A percentile compares a stretch with the other conserved stretches of the same genome.
These are phyloP conservation scores for Mycena vitilis DNA, from an alignment of 768 basidiomycete genomes.

Conservation along the genomic window DNA sequence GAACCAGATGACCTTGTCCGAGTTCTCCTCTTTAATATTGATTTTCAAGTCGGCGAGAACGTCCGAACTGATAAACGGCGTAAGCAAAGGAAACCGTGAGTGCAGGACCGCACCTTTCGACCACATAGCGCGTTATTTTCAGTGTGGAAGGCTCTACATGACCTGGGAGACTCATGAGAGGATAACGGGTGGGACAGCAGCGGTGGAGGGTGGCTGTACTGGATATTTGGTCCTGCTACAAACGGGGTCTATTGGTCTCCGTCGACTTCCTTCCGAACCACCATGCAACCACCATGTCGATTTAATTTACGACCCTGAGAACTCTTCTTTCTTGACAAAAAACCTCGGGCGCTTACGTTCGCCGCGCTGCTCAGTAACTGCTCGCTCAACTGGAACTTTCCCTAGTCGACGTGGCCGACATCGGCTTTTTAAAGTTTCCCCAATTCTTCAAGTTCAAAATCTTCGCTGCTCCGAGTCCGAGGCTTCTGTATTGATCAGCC, in stretches of 20 bases:
- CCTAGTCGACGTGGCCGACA: too few species aligned
- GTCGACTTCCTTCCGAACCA: not conserved
- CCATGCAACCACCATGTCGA: too few species aligned
- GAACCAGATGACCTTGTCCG: conserved; percentile 75
- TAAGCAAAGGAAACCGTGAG: not conserved
- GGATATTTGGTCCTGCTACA: not conserved
- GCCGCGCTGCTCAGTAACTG: too few species aligned
- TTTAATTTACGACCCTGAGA: too few species aligned
- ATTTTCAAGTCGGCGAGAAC: conserved; percentile 77
- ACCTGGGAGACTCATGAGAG: conserved; percentile 25
- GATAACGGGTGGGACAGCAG: not conserved
- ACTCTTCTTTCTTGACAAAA: too few species aligned
- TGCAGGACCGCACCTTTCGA: conserved; percentile 22
- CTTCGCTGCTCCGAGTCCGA: too few species aligned
- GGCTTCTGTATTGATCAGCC: too few species aligned
- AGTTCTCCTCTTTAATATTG: conserved; percentile 69
- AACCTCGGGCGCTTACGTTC: too few species aligned
- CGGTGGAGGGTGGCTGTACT: not conserved
- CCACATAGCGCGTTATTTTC: conserved; percentile 27
- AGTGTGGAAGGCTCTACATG: conserved; percentile 24
- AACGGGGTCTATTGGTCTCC: too few species aligned
- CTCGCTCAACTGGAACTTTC: too few species aligned
- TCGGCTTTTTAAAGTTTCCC: too few species aligned
- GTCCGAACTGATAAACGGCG: conserved; percentile 66
- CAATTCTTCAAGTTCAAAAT: too few species aligned